Conservation (phyloP, 2,329 filamentous ascomycete species). For the Atkinsonella texensis region DNA sequence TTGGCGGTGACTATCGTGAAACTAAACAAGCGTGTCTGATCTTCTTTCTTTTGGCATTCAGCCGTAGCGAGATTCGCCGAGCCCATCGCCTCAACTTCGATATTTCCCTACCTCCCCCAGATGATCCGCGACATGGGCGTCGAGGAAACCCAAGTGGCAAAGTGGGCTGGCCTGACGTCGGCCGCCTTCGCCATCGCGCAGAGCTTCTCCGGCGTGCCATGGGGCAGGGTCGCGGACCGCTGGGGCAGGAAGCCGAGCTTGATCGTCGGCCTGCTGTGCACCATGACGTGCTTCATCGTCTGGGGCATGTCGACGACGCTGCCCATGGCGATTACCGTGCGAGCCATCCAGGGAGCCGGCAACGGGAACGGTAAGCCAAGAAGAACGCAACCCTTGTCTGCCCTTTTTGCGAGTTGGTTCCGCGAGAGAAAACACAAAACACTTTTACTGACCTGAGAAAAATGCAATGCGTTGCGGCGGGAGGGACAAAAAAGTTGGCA, state of each 20-base stretch:
- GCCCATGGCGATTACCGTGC: conserved; percentile 64
- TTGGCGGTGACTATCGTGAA: too few species aligned
- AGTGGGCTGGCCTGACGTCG: conserved; percentile 67
- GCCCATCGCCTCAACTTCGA: conserved; percentile 59
- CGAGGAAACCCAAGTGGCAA: conserved; percentile 57
- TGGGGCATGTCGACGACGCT: conserved; percentile 78
- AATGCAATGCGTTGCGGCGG: too few species aligned
- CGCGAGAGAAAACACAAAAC: too few species aligned
- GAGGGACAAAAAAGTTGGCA: too few species aligned
- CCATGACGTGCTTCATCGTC: conserved; percentile 68
- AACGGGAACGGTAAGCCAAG: conserved; percentile 76
- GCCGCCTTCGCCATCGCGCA: conserved; percentile 63
- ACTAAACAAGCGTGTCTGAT: too few species aligned
- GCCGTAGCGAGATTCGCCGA: conserved; percentile 71
- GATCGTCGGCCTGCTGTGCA: conserved; percentile 58
- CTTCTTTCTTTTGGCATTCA: conserved; percentile 19
- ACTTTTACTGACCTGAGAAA: too few species aligned
- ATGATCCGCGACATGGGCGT: conserved; percentile 76
- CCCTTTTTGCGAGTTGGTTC: too few species aligned
- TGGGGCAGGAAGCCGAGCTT: conserved; percentile 77
- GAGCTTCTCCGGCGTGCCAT: conserved; percentile 58
- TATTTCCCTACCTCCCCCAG: conserved; percentile 61
- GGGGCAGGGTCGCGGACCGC: conserved; percentile 65
- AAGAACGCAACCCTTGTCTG: too few species aligned
- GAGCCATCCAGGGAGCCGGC: conserved; percentile 67